A percentile compares a stretch with the other conserved stretches of the same genome.
Evolutionary conservation across 495 filamentous ascomycete species (phyloP).

Genomic region (Xylaria intraflava): DNA sequence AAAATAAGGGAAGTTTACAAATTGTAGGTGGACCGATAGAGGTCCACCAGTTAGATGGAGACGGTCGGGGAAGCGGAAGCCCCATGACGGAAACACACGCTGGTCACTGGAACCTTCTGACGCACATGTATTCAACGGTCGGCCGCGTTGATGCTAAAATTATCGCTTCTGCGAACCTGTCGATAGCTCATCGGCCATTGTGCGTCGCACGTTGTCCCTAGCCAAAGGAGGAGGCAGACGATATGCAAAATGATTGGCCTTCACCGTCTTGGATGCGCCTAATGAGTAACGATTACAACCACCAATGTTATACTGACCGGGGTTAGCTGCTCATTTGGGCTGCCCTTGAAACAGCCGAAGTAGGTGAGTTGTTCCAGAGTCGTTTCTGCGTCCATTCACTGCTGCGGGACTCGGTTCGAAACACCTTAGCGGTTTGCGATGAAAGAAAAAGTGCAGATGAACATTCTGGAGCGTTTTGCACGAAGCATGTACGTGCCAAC

Average conservation of each 20-base stretch:
- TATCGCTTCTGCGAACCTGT: slow-evolving; percentile 4
- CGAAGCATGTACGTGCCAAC: too few relatives aligned
- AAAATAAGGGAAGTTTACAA: not conserved
- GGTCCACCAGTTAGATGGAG: slow-evolving; percentile 8
- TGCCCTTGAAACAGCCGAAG: not conserved
- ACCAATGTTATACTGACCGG: not conserved
- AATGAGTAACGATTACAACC: not conserved
- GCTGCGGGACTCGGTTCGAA: too few relatives aligned
- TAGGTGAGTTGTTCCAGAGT: slow-evolving; percentile 1
- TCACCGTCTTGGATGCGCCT: not conserved
- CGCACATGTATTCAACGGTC: not conserved
- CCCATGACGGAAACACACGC: not conserved
- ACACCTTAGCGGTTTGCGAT: too few relatives aligned
- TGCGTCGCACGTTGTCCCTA: slow-evolving; percentile 19
- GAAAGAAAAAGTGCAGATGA: too few relatives aligned
- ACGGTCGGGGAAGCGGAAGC: slow-evolving; percentile 13
- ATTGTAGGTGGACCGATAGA: slow-evolving; percentile 2
- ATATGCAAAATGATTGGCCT: slow-evolving; percentile 3
- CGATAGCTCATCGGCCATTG: slow-evolving; percentile 13
- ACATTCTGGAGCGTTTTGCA: too few relatives aligned
- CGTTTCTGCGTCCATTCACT: too few relatives aligned
- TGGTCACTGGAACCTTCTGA: not conserved
- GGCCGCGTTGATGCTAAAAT: slow-evolving; percentile 9
- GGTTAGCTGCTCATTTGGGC: not conserved
- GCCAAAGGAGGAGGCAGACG: slow-evolving; percentile 17